Conservation (phyloP, 768 basidiomycete genomes). For the Pleurotus tuber-regium region DNA sequence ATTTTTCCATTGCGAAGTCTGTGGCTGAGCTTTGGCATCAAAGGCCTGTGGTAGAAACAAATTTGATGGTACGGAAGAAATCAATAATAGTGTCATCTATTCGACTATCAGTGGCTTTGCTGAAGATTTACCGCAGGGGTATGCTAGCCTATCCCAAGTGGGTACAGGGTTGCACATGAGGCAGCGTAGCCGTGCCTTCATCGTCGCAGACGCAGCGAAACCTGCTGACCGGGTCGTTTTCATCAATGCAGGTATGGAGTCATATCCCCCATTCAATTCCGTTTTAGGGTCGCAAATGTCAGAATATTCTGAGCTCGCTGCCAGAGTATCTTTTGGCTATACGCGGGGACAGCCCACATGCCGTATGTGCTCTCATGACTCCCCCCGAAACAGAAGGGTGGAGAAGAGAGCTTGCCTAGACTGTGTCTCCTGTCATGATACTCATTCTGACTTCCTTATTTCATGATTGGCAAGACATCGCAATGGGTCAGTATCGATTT, state of each 20-base stretch:
- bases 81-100: not conserved
- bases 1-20: slow-evolving; percentile 7
- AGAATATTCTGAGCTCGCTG: slow-evolving; percentile 3
- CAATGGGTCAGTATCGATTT: slow-evolving; percentile 49
- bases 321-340: not conserved
- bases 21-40: slow-evolving; percentile 12
- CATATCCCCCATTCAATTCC: not conserved
- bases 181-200: slow-evolving; percentile 73
- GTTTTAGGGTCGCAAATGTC: slow-evolving; percentile 5
- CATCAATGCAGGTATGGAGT: slow-evolving; percentile 63
- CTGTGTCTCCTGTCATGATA: not conserved
- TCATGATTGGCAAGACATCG: slow-evolving; percentile 52
- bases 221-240: slow-evolving; percentile 65
- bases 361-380: slow-evolving; percentile 6
- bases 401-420: not conserved
- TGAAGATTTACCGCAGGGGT: slow-evolving; percentile 46
- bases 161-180: slow-evolving; percentile 80
- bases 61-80: slow-evolving; percentile 62
- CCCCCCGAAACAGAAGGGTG: not conserved
- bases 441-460: slow-evolving; percentile 2
- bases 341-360: no score
- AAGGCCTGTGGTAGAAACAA: slow-evolving; percentile 78
- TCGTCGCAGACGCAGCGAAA: slow-evolving; percentile 59
- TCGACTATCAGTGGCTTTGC: not conserved
- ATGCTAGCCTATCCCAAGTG: slow-evolving; percentile 61